A percentile compares a stretch with the other conserved stretches of the same genome.
Evolutionary conservation across 768 basidiomycete genomes (phyloP).

Genomic region (Filobasidium wieringae): DNA sequence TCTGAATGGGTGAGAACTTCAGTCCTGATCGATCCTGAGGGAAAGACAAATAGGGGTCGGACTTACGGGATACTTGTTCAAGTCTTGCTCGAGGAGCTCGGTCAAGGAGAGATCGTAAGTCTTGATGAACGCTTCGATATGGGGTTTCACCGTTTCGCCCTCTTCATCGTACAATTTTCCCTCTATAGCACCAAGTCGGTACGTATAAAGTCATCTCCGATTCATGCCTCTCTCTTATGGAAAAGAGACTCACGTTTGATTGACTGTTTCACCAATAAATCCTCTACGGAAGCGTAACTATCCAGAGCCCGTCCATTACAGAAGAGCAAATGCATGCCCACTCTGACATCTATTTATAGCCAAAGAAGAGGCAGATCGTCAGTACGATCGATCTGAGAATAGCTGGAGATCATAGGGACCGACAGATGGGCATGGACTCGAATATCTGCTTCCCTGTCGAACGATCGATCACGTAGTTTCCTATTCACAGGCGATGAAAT

Average conservation of each 20-base stretch:
- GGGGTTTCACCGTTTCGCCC: constrained; percentile 30
- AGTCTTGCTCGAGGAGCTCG: constrained; percentile 56
- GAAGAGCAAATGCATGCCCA: constrained; percentile 60
- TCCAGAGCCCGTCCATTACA: constrained; percentile 34
- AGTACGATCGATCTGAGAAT: constrained; percentile 41
- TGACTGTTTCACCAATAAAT: constrained; percentile 28
- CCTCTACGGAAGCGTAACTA: constrained; percentile 18
- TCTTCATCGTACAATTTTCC: constrained; percentile 34
- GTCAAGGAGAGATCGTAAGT: constrained; percentile 44
- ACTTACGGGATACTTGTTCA: constrained; percentile 46
- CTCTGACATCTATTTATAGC: constrained; percentile 4
- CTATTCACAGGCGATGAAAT: constrained; percentile 12
- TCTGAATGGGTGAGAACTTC: constrained; percentile 22
- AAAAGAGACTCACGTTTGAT: constrained; percentile 28
- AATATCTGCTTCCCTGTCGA: constrained; percentile 47
- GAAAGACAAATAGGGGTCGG: neutral
- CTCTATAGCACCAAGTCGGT: constrained; percentile 15
- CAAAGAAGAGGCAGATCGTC: too few relatives aligned
- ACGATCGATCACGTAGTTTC: constrained; percentile 39
- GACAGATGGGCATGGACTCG: constrained; percentile 60
- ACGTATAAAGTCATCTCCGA: neutral
- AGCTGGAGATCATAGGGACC: constrained; percentile 27
- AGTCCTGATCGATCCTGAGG: neutral
- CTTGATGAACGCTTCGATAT: constrained; percentile 38
- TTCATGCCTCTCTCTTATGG: neutral